Base-by-base conservation (phyloP, 2,329 filamentous ascomycete genomes). In the Penicillium sclerotigenum region DNA sequence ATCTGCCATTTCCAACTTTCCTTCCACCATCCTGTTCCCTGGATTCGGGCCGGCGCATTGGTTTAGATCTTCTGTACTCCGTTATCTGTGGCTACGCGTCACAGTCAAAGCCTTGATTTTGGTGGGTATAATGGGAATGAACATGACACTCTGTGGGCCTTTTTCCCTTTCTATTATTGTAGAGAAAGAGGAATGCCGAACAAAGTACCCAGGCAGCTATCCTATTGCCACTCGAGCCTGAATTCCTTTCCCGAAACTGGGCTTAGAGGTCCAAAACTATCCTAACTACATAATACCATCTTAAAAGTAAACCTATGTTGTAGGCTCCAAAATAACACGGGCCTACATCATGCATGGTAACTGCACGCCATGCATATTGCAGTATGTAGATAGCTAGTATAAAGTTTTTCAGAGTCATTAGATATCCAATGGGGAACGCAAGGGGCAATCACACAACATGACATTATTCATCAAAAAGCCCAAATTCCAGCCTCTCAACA, bases 341-440 rank as follows among this genome's bases (percentile, higher is more conserved):
- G 14, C 40, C 26, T 52, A 26, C 34, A 34, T 18, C 41, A n/a
- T 31, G 36, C 34, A 47, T 18, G 11, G n/a, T 37, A n/a, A 26
- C 58, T 61, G 56, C 54, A 59, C 54, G 50, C 56, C 56, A 63
- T 61, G 62, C 62, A 64, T 47, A 42, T 47, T 52, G 51, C 54
- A 56, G 36, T 47, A 47, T 57, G 52, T 48, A 22, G 42, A 42
- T 54, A 52, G 43, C 40, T 46, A n/a, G 20, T 46, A 55, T 51
- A 45, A 33, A 55, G 47, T 51, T 55, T 55, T 38, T 5, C 14
- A 31, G 36, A 28, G 18, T 18, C 20, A 29, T 29, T 28, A 33
- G 33, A 55, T 46, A 46, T 52, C 13, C 49, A 47, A 53, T 53
- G 42, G 10, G 38, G 36, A 53, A 54, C 48, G 59, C 51, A 61